These are phyloP conservation scores for Iris macrosiphon DNA, from an alignment of 106 monocot genomes.

Conservation along the genomic window DNA sequence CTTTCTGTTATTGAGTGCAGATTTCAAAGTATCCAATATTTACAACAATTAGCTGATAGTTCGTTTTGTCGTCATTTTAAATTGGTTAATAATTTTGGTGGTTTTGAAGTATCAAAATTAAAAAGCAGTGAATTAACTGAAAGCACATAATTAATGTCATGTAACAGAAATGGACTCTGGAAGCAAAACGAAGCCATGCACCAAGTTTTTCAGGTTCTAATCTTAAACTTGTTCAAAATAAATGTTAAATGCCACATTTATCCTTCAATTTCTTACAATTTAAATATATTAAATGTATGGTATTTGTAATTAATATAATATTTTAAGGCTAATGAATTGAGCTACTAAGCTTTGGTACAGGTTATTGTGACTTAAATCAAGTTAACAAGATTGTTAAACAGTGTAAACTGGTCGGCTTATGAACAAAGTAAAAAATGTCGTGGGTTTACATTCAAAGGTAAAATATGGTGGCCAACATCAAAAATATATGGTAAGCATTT, in stretches of 20 bases:
- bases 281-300: neutral
- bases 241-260: conserved; percentile 7
- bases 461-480: neutral
- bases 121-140: conserved; percentile 9
- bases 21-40: neutral
- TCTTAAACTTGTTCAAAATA: conserved; percentile 29
- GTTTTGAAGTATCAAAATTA: conserved; percentile 6
- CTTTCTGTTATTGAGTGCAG: no score
- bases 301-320: neutral
- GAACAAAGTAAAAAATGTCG: neutral
- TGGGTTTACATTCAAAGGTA: conserved; percentile 1
- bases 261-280: conserved; percentile 2
- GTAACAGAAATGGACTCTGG: conserved; percentile 43
- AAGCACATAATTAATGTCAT: conserved; percentile 16
- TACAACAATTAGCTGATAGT: neutral
- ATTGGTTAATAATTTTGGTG: neutral
- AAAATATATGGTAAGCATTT: conserved; percentile 4
- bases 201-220: conserved; percentile 99
- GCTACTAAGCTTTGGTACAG: conserved; percentile 15
- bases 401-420: neutral
- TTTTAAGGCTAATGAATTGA: conserved; percentile 6
- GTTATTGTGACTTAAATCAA: conserved; percentile 8
- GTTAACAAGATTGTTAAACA: conserved; percentile 10
- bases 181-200: conserved; percentile 99
- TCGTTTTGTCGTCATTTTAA: neutral